These are phyloP conservation scores for Papiliotrema terrestris DNA, from an alignment of 1,284 basidiomycete species.

Conservation along the genomic window DNA sequence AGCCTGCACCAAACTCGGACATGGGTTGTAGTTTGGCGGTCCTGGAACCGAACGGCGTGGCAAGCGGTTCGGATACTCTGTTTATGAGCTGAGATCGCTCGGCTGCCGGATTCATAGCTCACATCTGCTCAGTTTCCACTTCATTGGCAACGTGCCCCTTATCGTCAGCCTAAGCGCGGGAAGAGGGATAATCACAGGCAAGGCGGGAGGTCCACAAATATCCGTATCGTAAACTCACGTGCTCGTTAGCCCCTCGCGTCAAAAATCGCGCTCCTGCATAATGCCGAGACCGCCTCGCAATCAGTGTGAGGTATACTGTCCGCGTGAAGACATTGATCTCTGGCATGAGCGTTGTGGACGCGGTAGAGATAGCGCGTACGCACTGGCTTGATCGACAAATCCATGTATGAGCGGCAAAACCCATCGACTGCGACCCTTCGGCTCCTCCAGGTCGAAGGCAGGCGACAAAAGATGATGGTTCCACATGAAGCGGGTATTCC, in stretches of 20 bases:
- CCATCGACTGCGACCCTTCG: slow-evolving; percentile 68
- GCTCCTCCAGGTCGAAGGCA: slow-evolving; percentile 51
- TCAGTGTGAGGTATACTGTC: slow-evolving; percentile 87
- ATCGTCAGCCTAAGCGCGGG: background rate
- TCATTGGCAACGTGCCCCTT: slow-evolving; percentile 98
- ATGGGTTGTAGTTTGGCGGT: slow-evolving; percentile 12
- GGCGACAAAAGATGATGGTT: slow-evolving; percentile 85
- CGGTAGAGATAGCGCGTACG: slow-evolving; percentile 43
- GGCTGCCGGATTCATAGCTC: slow-evolving; percentile 6
- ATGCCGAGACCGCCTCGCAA: slow-evolving; percentile 89
- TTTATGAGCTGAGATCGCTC: background rate
- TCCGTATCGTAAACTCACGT: slow-evolving; percentile 18
- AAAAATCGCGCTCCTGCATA: slow-evolving; percentile 95
- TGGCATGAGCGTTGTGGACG: slow-evolving; percentile 40
- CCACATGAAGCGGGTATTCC: slow-evolving; percentile 93
- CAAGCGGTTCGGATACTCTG: slow-evolving; percentile 81
- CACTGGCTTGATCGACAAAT: slow-evolving; percentile 92
- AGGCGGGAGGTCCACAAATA: too few relatives aligned
- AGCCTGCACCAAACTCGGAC: slow-evolving; percentile 27
- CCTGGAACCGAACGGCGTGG: slow-evolving; percentile 79
- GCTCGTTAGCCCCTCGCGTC: slow-evolving; percentile 88
- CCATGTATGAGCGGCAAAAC: slow-evolving; percentile 90
- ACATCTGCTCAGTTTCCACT: slow-evolving; percentile 97
- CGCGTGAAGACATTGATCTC: slow-evolving; percentile 88
- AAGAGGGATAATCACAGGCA: too few relatives aligned